Evolutionary conservation across 306 rosid genomes (phyloP).

Genomic region (Acacia crassicarpa): DNA sequence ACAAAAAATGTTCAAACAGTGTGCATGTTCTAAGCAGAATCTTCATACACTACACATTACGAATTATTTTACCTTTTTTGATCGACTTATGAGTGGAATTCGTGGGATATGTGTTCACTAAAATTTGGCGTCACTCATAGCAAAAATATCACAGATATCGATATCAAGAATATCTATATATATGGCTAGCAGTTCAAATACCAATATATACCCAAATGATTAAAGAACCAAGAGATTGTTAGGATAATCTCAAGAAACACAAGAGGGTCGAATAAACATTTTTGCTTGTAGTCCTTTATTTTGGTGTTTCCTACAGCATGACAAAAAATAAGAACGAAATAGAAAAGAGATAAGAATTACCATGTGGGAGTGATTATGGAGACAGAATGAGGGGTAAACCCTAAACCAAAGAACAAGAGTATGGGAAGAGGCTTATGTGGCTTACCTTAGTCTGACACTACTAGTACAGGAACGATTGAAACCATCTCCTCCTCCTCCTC

Average conservation of each 20-base stretch:
- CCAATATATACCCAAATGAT: background rate
- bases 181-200: background rate
- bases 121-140: background rate
- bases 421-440: too few species aligned
- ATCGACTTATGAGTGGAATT: conserved; percentile 1
- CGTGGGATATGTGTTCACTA: background rate
- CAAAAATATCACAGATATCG: background rate
- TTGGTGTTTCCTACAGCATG: background rate
- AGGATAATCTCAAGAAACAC: background rate
- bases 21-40: background rate
- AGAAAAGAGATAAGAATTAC: conserved; percentile 21
- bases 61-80: background rate
- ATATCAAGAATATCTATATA: background rate
- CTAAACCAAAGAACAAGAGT: too few species aligned
- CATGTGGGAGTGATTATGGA: conserved; percentile 37
- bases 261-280: background rate
- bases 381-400: too few species aligned
- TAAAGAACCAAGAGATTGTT: conserved; percentile 14
- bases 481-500: too few species aligned
- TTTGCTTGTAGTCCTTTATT: background rate
- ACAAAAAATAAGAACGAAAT: background rate
- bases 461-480: too few species aligned
- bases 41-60: background rate
- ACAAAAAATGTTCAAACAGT: background rate
- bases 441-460: too few species aligned